Percentiles rank a stretch among this genome's conserved stretches.
These are phyloP conservation scores for Backusella macrospora DNA, from an alignment of 192 early-diverging fungal species.

Conservation along the genomic window DNA sequence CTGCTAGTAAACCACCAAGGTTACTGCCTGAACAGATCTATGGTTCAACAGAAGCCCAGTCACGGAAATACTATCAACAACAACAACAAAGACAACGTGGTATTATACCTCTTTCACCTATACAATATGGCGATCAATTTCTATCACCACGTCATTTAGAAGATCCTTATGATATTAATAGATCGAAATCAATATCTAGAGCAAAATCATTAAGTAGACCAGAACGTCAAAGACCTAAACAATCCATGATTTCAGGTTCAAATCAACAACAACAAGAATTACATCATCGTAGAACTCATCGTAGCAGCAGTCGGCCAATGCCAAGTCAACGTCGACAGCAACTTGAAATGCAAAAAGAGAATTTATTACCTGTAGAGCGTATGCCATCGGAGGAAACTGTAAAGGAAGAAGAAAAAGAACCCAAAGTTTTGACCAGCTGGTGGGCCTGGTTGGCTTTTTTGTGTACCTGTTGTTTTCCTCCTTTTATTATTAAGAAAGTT, in stretches of 20 bases:
- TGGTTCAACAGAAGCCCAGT: conserved; percentile 2
- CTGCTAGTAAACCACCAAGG: not conserved
- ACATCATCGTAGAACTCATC: not conserved
- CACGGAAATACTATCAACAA: not conserved
- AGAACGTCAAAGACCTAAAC: conserved; percentile 47
- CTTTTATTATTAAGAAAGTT: conserved; percentile 41
- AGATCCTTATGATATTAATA: not conserved
- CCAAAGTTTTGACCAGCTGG: conserved; percentile 42
- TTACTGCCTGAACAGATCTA: not conserved
- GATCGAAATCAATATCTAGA: conserved; percentile 38
- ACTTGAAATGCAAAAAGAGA: conserved; percentile 19
- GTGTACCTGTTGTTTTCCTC: conserved; percentile 50
- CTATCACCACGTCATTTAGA: not conserved
- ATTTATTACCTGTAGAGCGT: not conserved
- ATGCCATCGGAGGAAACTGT: not conserved
- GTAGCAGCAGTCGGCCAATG: conserved; percentile 4
- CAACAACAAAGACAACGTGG: not conserved
- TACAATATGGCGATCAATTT: not conserved
- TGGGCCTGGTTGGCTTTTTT: conserved; percentile 48
- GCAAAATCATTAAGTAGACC: conserved; percentile 43
- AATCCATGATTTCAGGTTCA: conserved; percentile 37
- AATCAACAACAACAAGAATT: not conserved
- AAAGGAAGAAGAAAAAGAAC: conserved; percentile 31
- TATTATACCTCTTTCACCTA: not conserved
- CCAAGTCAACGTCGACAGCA: conserved; percentile 25